phyloP scores from a whole-genome alignment of 495 filamentous ascomycete genomes.

The Aspergillus steynii region DNA sequence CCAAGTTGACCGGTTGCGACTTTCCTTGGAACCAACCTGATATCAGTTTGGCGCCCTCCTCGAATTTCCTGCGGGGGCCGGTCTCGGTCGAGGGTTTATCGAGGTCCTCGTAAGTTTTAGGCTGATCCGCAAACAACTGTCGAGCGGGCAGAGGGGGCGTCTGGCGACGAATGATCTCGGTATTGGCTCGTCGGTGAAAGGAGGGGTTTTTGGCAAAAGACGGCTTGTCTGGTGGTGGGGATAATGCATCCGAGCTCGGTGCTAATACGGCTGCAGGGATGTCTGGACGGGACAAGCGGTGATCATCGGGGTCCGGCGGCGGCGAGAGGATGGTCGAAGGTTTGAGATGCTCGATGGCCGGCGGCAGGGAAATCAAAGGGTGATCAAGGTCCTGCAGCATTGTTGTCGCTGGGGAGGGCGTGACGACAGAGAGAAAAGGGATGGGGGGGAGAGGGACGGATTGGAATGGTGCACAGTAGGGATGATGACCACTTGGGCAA shows the following conservation, averaged over 20 bases:
- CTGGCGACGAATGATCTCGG: slow-evolving; percentile 36
- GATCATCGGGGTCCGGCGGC: slow-evolving; percentile 14
- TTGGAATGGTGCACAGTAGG: slow-evolving; percentile 24
- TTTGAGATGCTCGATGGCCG: slow-evolving; percentile 15
- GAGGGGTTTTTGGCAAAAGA: slow-evolving; percentile 23
- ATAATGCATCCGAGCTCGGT: slow-evolving; percentile 19
- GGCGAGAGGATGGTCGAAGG: slow-evolving; percentile 8
- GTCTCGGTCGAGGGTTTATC: slow-evolving; percentile 30
- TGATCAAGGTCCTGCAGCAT: slow-evolving; percentile 22
- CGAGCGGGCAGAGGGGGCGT: slow-evolving; percentile 20
- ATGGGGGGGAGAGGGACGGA: slow-evolving; percentile 4
- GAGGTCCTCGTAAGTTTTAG: slow-evolving; percentile 27
- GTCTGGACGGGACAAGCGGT: slow-evolving; percentile 14
- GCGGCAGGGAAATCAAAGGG: slow-evolving; percentile 22
- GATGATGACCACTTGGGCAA: slow-evolving; percentile 26
- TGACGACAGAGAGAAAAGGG: slow-evolving; percentile 10
- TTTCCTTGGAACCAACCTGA: slow-evolving; percentile 55
- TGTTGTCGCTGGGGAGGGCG: slow-evolving; percentile 14
- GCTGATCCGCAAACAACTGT: slow-evolving; percentile 22
- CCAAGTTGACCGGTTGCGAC: slow-evolving; percentile 47
- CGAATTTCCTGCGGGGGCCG: slow-evolving; percentile 41
- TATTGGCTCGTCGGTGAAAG: slow-evolving; percentile 45
- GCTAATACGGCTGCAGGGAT: slow-evolving; percentile 20
- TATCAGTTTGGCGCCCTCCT: slow-evolving; percentile 42
- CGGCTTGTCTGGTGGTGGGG: slow-evolving; percentile 20